A percentile compares a stretch with the other conserved stretches of the same genome.
phyloP scores from a whole-genome alignment of 2,329 filamentous ascomycete genomes.

The Calonectria montana region DNA sequence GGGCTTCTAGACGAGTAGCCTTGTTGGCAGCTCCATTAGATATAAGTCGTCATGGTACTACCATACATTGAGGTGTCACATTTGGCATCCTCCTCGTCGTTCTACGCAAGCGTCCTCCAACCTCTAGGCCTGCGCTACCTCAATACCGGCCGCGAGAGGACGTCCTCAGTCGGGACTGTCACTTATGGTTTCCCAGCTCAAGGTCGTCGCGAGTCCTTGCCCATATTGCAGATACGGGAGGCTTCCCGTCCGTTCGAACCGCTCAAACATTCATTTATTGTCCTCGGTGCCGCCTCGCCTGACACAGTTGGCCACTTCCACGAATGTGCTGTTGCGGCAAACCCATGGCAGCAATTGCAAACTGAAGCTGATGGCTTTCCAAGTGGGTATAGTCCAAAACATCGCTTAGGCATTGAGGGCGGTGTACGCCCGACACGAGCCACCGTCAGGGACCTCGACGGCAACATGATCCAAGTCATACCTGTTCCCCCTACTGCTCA shows the following conservation, averaged over 20 bases:
- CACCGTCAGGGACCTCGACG: conserved; percentile 82
- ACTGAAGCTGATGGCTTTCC: conserved; percentile 32
- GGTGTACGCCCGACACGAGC: conserved; percentile 49
- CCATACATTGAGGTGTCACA: conserved; percentile 76
- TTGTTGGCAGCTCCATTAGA: conserved; percentile 25
- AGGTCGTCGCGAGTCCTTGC: conserved; percentile 40
- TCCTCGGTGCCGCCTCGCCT: conserved; percentile 75
- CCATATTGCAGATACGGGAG: conserved; percentile 60
- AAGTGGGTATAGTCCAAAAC: conserved; percentile 28
- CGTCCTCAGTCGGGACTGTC: conserved; percentile 49
- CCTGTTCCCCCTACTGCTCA: conserved; percentile 53
- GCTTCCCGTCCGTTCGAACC: conserved; percentile 51
- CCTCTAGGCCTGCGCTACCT: conserved; percentile 79
- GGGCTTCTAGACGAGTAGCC: conserved; percentile 38
- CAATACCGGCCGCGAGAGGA: conserved; percentile 36
- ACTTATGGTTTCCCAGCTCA: conserved; percentile 53
- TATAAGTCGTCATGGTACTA: conserved; percentile 50
- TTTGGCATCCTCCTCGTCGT: conserved; percentile 82
- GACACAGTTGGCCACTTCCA: conserved; percentile 79
- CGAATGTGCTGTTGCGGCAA: conserved; percentile 73
- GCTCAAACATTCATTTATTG: conserved; percentile 61
- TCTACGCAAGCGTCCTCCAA: conserved; percentile 83
- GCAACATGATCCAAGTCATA: conserved; percentile 85
- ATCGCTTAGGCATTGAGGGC: conserved; percentile 49
- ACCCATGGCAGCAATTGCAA: conserved; percentile 59